These are phyloP conservation scores for Keqinozyma sinolaborantium DNA, from an alignment of 1,139 yeast species.

Conservation along the genomic window DNA sequence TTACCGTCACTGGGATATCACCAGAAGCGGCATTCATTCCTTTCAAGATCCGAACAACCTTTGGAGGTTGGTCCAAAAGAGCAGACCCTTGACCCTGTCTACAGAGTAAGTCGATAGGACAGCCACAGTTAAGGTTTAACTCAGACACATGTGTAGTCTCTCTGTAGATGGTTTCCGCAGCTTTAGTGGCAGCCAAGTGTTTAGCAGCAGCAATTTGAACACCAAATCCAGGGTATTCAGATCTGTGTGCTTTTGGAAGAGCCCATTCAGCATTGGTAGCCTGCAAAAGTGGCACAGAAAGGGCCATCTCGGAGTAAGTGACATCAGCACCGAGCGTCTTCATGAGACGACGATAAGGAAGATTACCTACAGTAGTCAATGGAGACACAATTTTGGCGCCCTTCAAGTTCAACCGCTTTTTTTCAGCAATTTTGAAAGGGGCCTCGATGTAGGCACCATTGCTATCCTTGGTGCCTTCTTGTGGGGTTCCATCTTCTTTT, in stretches of 20 bases:
- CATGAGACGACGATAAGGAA: conserved; percentile 94
- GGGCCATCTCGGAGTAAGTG: conserved; percentile 95
- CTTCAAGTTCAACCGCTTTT: conserved; percentile 64
- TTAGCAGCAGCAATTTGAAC: conserved; percentile 90
- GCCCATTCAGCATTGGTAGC: conserved; percentile 98
- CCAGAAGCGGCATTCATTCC: conserved; percentile 90
- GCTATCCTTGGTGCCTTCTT: conserved; percentile 27
- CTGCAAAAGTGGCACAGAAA: conserved; percentile 77
- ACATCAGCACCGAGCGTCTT: conserved; percentile 87
- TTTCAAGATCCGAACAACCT: conserved; percentile 70
- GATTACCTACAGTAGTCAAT: conserved; percentile 93
- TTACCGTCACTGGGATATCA: conserved; percentile 87
- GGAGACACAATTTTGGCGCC: conserved; percentile 90
- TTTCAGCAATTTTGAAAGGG: conserved; percentile 76
- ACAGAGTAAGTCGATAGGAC: conserved; percentile 91
- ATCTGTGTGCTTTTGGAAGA: conserved; percentile 78
- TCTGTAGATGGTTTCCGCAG: conserved; percentile 72
- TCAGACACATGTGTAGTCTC: conserved; percentile 62
- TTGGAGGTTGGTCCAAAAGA: conserved; percentile 82
- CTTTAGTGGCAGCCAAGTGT: conserved; percentile 92
- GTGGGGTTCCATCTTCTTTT: conserved; percentile 28
- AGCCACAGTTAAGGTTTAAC: conserved; percentile 89
- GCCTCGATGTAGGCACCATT: conserved; percentile 60
- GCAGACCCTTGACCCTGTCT: conserved; percentile 97
- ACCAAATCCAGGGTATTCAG: conserved; percentile 88